These are phyloP conservation scores for Cryptosporidium meleagridis DNA, from an alignment of 169 alveolate genomes.

Conservation along the genomic window DNA sequence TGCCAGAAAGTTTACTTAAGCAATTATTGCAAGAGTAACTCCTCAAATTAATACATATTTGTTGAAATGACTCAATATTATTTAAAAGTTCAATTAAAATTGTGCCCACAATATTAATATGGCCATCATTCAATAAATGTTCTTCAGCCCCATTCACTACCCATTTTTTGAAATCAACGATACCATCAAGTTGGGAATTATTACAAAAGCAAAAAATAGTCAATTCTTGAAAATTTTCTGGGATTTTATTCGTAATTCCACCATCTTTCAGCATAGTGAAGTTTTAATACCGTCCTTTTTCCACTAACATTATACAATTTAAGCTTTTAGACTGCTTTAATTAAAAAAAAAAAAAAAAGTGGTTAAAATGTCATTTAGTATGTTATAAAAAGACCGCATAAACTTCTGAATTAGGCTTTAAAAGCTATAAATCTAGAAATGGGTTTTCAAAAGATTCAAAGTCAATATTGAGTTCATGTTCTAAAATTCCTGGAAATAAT, in stretches of 20 bases:
- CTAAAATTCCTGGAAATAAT: neutral
- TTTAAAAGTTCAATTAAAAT: slow-evolving; percentile 2
- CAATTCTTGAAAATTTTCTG: neutral
- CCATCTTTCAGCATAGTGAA: neutral
- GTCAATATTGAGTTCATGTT: no score
- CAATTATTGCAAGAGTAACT: neutral
- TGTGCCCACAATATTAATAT: neutral
- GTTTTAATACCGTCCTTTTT: neutral
- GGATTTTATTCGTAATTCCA: neutral
- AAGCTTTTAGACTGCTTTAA: neutral
- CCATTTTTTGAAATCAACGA: neutral
- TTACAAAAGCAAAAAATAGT: slow-evolving; percentile 22
- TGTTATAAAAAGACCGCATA: neutral
- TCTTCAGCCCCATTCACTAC: neutral
- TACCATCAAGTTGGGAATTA: neutral
- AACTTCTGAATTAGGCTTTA: neutral
- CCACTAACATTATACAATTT: neutral
- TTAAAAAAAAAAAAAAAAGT: neutral
- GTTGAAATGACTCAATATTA: neutral
- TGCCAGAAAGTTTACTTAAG: neutral
- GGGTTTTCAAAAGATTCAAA: neutral
- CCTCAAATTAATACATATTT: neutral
- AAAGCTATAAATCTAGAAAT: neutral
- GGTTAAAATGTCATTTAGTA: neutral
- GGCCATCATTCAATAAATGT: neutral